A percentile compares a stretch with the other conserved stretches of the same genome.
Conservation (phyloP, 768 basidiomycete genomes). For the Lyophyllum atratum region DNA sequence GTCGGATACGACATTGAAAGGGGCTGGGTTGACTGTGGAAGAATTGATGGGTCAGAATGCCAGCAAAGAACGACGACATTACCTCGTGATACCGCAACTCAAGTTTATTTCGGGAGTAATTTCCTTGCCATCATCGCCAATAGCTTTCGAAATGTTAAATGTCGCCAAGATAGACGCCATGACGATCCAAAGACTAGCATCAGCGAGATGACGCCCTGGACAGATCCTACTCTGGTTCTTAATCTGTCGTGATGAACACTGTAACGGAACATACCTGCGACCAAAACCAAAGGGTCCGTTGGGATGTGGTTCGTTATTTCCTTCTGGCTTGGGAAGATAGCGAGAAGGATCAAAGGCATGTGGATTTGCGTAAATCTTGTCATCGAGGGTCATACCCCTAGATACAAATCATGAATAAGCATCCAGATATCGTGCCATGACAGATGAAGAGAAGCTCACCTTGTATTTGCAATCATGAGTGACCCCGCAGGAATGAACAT, state of each 20-base stretch:
- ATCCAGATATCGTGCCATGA: too few relatives aligned
- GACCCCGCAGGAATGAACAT: conserved; percentile 19
- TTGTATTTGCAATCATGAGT: conserved; percentile 13
- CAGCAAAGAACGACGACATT: neutral
- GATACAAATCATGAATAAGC: neutral
- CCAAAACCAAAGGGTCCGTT: conserved; percentile 23
- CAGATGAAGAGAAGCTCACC: neutral
- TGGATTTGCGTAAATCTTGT: conserved; percentile 38
- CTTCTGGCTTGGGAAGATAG: conserved; percentile 28
- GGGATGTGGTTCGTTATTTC: conserved; percentile 13
- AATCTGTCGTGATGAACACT: neutral
- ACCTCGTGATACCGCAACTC: conserved; percentile 31
- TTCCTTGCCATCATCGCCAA: conserved; percentile 33
- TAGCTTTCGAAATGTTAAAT: conserved; percentile 38
- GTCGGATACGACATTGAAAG: conserved; percentile 12
- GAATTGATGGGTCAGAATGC: neutral
- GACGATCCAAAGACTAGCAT: conserved; percentile 35
- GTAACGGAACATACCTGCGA: conserved; percentile 1
- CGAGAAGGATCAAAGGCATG: conserved; percentile 42
- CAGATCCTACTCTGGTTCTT: conserved; percentile 28
- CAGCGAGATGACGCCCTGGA: conserved; percentile 45
- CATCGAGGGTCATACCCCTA: conserved; percentile 42
- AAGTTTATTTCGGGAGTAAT: conserved; percentile 37
- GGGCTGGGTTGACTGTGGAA: conserved; percentile 6
- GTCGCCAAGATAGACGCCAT: conserved; percentile 21